These are phyloP conservation scores for Astrothelium subdiscretum DNA, from an alignment of 495 filamentous ascomycete genomes.

Conservation along the genomic window DNA sequence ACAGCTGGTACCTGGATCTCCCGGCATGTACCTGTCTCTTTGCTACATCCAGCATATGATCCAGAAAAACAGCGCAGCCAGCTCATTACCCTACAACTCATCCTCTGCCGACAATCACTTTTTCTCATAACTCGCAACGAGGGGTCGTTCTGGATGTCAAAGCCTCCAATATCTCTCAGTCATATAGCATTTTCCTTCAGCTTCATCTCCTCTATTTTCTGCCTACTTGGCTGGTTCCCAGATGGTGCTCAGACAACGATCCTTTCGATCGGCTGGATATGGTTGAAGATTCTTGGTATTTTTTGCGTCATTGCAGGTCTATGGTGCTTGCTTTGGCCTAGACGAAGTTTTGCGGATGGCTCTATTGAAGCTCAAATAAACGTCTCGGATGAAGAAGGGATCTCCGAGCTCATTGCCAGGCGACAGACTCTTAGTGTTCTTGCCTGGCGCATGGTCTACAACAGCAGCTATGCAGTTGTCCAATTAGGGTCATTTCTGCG, in stretches of 20 bases:
- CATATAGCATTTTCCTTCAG: slow-evolving; percentile 60
- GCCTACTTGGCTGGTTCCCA: slow-evolving; percentile 59
- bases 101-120: slow-evolving; percentile 66
- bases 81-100: slow-evolving; percentile 62
- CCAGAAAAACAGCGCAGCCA: slow-evolving; percentile 56
- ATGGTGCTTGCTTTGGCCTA: neutral
- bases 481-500: too few relatives aligned
- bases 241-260: slow-evolving; percentile 12
- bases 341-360: too few relatives aligned
- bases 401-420: too few relatives aligned
- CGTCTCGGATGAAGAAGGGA: too few relatives aligned
- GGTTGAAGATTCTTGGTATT: neutral
- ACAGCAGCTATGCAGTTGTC: too few relatives aligned
- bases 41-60: slow-evolving; percentile 30
- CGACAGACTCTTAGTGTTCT: too few relatives aligned
- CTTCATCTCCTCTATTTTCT: slow-evolving; percentile 57
- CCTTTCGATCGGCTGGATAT: neutral
- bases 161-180: slow-evolving; percentile 60
- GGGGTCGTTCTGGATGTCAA: slow-evolving; percentile 37
- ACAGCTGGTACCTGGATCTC: too few relatives aligned
- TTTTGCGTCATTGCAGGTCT: neutral
- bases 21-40: neutral
- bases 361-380: too few relatives aligned
- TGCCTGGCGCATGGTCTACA: too few relatives aligned
- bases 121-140: slow-evolving; percentile 66